Conservation (phyloP, 495 filamentous ascomycete genomes). For the Aspergillus carlsbadensis region DNA sequence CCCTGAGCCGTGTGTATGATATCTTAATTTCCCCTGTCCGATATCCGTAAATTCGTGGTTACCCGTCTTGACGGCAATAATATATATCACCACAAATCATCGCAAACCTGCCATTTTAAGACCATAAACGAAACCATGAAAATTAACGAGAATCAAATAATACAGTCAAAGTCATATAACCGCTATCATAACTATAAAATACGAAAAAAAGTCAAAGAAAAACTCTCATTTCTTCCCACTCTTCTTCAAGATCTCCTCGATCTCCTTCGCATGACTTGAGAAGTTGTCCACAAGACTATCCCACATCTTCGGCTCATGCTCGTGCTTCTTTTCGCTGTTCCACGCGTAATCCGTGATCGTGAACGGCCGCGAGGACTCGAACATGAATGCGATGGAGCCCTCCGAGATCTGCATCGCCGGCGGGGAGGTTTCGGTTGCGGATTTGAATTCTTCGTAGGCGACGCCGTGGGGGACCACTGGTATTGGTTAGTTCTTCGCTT, state of each 20-base stretch:
- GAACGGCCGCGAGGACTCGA: slow-evolving; percentile 52
- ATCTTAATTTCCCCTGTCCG: too few relatives aligned
- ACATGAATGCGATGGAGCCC: slow-evolving; percentile 59
- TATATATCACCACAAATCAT: too few relatives aligned
- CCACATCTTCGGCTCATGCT: slow-evolving; percentile 59
- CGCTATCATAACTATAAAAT: too few relatives aligned
- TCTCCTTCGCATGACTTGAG: slow-evolving; percentile 39
- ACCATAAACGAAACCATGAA: too few relatives aligned
- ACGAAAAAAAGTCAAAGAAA: neutral
- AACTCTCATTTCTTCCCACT: slow-evolving; percentile 5
- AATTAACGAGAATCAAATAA: too few relatives aligned
- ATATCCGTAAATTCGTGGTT: too few relatives aligned
- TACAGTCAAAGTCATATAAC: too few relatives aligned
- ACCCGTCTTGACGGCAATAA: too few relatives aligned
- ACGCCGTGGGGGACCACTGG: slow-evolving; percentile 56
- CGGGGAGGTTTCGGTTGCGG: slow-evolving; percentile 46
- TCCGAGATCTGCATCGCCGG: slow-evolving; percentile 49
- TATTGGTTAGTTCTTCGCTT: neutral
- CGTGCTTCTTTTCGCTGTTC: slow-evolving; percentile 53
- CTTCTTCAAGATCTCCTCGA: slow-evolving; percentile 41
- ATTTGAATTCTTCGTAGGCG: slow-evolving; percentile 64
- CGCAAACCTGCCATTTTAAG: too few relatives aligned
- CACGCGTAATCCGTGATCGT: slow-evolving; percentile 54
- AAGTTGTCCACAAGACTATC: slow-evolving; percentile 54
- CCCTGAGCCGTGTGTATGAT: too few relatives aligned